Evolutionary conservation across 2,329 filamentous ascomycete genomes (phyloP).

Genomic region (Aspergillus novofumigatus): DNA sequence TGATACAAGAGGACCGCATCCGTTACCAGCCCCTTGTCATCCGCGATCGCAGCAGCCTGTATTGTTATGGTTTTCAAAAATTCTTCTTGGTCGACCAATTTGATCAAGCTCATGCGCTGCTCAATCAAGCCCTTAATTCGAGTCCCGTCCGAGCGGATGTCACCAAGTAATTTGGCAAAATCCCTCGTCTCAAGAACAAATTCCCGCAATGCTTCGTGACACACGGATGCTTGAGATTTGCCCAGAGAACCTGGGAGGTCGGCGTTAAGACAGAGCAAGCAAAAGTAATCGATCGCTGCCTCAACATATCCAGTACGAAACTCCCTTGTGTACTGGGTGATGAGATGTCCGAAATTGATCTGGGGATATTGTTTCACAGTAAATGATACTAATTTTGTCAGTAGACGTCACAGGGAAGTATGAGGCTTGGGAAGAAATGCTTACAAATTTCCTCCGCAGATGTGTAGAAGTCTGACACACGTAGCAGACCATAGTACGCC

Average conservation of each 20-base stretch:
- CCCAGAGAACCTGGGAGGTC: conserved; percentile 73
- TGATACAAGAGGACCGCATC: conserved; percentile 95
- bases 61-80: conserved; percentile 90
- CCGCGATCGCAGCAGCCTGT: conserved; percentile 85
- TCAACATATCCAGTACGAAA: conserved; percentile 88
- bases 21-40: conserved; percentile 88
- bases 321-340: conserved; percentile 92
- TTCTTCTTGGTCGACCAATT: conserved; percentile 71
- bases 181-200: conserved; percentile 95
- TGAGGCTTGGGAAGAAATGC: conserved; percentile 19
- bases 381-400: conserved; percentile 47
- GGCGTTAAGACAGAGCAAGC: conserved; percentile 84
- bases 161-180: conserved; percentile 88
- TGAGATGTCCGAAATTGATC: conserved; percentile 89
- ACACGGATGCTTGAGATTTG: conserved; percentile 72
- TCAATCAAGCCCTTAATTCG: conserved; percentile 86
- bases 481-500: conserved; percentile 82
- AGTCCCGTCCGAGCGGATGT: conserved; percentile 80
- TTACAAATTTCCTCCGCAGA: conserved; percentile 65
- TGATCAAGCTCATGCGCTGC: conserved; percentile 75
- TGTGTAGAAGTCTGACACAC: conserved; percentile 75
- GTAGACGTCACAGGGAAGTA: conserved; percentile 6
- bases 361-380: conserved; percentile 59
- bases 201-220: conserved; percentile 88
- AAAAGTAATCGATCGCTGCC: conserved; percentile 88